phyloP scores from a whole-genome alignment of 2,329 filamentous ascomycete species.

The Microcyclosporella mali region DNA sequence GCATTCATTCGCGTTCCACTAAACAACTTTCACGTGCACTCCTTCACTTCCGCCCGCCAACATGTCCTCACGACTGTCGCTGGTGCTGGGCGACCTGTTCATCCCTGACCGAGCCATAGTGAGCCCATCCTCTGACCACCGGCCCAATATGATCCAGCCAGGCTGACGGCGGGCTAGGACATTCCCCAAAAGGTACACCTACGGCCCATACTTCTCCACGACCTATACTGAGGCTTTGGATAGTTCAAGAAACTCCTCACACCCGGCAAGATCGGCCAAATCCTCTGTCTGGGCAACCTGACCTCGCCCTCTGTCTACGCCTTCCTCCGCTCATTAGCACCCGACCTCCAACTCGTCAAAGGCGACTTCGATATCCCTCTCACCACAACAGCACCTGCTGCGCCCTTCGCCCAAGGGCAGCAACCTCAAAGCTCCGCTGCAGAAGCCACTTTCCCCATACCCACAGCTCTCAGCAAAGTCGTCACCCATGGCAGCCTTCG shows the following conservation, averaged over 20 bases:
- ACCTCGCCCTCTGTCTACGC: conserved; percentile 53
- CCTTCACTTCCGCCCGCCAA: conserved; percentile 8
- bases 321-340: conserved; percentile 50
- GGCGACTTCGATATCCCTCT: conserved; percentile 65
- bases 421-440: conserved; percentile 10
- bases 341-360: conserved; percentile 63
- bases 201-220: conserved; percentile 3
- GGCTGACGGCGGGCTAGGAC: conserved; percentile 45
- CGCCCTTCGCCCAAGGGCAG: conserved; percentile 10
- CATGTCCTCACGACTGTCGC: conserved; percentile 80
- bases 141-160: conserved; percentile 7
- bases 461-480: conserved; percentile 57
- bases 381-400: conserved; percentile 35
- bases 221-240: conserved; percentile 4
- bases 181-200: conserved; percentile 74
- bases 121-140: conserved; percentile 1
- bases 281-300: conserved; percentile 54
- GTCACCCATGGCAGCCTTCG: conserved; percentile 63
- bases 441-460: conserved; percentile 27
- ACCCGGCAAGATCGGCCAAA: conserved; percentile 54
- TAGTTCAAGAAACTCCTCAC: conserved; percentile 52
- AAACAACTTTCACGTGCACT: too few species aligned
- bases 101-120: conserved; percentile 84
- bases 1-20: too few species aligned
- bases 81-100: conserved; percentile 88